These are phyloP conservation scores for Papiliotrema fonsecae DNA, from an alignment of 1,284 basidiomycete genomes.

Conservation along the genomic window DNA sequence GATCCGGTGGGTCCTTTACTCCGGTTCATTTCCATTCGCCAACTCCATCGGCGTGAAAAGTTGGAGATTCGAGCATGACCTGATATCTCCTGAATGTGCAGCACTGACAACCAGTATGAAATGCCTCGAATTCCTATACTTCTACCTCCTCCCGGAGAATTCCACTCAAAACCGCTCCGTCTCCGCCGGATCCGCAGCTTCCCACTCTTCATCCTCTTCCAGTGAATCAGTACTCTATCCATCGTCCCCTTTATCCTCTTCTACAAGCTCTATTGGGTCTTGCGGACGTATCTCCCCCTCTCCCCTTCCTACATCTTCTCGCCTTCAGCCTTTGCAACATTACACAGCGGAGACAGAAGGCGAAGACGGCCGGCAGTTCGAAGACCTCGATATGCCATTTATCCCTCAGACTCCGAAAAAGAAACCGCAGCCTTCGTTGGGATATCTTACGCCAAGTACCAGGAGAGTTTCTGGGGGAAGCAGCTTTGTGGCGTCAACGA, in stretches of 20 bases:
- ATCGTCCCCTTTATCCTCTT: slow-evolving; percentile 12
- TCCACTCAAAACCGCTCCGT: slow-evolving; percentile 25
- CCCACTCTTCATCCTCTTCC: slow-evolving; percentile 14
- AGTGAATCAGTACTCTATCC: slow-evolving; percentile 8
- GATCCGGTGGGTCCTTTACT: slow-evolving; percentile 60
- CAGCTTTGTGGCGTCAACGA: slow-evolving; percentile 12
- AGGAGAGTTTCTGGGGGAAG: slow-evolving; percentile 15
- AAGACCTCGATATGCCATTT: slow-evolving; percentile 34
- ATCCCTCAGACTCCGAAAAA: slow-evolving; percentile 41
- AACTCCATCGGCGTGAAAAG: no score
- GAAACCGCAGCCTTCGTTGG: slow-evolving; percentile 32
- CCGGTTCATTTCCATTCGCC: no score
- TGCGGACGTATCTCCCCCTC: slow-evolving; percentile 7
- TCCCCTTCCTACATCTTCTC: background rate
- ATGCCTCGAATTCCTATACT: slow-evolving; percentile 85
- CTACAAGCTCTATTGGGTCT: slow-evolving; percentile 5
- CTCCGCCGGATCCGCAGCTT: slow-evolving; percentile 22
- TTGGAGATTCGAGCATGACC: no score
- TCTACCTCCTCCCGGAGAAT: slow-evolving; percentile 78
- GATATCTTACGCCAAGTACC: slow-evolving; percentile 38
- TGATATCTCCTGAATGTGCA: no score
- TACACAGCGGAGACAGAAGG: background rate
- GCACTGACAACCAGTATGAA: slow-evolving; percentile 58
- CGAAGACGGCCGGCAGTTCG: no score
- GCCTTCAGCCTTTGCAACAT: background rate